These are phyloP conservation scores for Henckelia pumila DNA, from an alignment of 257 asterid species.

Conservation along the genomic window DNA sequence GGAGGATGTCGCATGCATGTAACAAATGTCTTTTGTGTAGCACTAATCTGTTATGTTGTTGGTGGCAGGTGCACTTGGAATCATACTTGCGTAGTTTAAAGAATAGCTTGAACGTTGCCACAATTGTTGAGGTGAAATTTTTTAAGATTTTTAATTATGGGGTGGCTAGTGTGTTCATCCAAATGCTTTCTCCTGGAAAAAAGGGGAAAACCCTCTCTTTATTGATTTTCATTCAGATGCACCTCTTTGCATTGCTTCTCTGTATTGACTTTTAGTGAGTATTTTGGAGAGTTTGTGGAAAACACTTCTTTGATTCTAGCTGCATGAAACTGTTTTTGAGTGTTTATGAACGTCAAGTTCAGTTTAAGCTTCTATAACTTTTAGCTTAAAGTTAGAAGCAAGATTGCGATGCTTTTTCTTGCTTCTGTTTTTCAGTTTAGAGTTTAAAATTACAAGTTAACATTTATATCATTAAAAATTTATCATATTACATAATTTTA, in stretches of 20 bases:
- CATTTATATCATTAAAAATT: too few species aligned
- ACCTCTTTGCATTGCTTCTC: background rate
- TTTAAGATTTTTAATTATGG: background rate
- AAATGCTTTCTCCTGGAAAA: background rate
- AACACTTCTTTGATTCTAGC: too few species aligned
- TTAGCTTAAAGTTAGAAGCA: too few species aligned
- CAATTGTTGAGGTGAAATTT: conserved; percentile 69
- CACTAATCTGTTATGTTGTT: conserved; percentile 19
- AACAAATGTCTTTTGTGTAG: background rate
- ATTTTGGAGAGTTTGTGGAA: too few species aligned
- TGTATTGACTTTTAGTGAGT: conserved; percentile 16
- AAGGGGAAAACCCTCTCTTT: background rate
- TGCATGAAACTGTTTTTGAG: too few species aligned
- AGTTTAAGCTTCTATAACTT: too few species aligned
- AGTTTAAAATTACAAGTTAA: too few species aligned
- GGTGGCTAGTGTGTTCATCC: conserved; percentile 2
- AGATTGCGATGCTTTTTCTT: too few species aligned
- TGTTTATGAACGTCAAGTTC: too few species aligned
- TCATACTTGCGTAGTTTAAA: conserved; percentile 73
- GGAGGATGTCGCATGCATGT: background rate
- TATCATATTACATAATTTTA: too few species aligned
- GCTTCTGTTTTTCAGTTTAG: too few species aligned
- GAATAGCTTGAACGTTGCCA: conserved; percentile 64
- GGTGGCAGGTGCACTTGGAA: conserved; percentile 82
- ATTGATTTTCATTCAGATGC: background rate